phyloP scores from a whole-genome alignment of 805 yeast species.

The Candida xyloterini region DNA sequence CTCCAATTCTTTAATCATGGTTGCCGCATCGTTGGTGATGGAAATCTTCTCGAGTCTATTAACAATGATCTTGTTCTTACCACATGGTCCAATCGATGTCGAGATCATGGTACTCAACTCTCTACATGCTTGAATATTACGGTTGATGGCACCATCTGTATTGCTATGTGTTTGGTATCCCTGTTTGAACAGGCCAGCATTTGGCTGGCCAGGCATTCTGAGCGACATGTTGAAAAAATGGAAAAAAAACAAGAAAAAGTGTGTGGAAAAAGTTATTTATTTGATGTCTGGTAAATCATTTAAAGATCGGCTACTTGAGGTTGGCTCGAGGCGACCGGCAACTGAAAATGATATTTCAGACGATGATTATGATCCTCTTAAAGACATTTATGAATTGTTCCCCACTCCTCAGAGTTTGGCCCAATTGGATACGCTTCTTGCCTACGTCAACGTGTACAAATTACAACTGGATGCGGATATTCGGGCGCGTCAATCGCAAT shows the following conservation, averaged over 20 bases:
- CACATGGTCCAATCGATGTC: constrained; percentile 97
- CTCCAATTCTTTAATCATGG: constrained; percentile 89
- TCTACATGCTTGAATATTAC: constrained; percentile 91
- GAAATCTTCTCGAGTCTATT: constrained; percentile 82
- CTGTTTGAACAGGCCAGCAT: constrained; percentile 89
- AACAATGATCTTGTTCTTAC: constrained; percentile 93
- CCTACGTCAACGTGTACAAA: constrained; percentile 51
- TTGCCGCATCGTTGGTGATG: constrained; percentile 96
- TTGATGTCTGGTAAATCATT: constrained; percentile 19
- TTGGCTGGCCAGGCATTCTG: constrained; percentile 88
- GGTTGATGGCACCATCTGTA: constrained; percentile 90
- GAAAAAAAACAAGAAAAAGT: constrained; percentile 6
- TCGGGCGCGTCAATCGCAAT: constrained; percentile 33
- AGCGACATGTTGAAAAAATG: constrained; percentile 60
- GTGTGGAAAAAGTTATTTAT: constrained; percentile 4
- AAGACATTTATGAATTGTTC: constrained; percentile 51
- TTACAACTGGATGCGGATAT: constrained; percentile 46
- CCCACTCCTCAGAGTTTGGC: constrained; percentile 47
- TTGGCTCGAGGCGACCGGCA: constrained; percentile 12
- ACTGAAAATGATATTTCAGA: constrained; percentile 28
- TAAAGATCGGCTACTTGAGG: constrained; percentile 25
- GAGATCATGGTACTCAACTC: constrained; percentile 89
- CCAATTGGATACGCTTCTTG: constrained; percentile 49
- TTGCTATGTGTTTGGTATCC: constrained; percentile 85
- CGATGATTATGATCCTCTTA: constrained; percentile 49